Base-by-base conservation (phyloP, 305 asterid species). In the Fraxinus baroniana region DNA sequence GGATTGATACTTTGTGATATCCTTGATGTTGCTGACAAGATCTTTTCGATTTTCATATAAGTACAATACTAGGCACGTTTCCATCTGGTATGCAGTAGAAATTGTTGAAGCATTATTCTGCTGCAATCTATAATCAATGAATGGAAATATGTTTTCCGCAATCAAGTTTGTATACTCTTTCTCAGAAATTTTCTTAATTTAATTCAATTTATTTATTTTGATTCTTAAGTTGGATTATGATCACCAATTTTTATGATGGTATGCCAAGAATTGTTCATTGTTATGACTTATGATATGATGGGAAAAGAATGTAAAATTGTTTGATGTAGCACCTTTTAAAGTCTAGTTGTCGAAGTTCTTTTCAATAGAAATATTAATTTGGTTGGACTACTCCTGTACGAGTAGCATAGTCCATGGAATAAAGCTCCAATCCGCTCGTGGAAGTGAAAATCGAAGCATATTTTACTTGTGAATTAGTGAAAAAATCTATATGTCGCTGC, bases 11-110 rank as follows among this genome's bases (percentile, higher is more conserved):
- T 60, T 20, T 74, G 20, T 77, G 80, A 70, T 83, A 70, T 76
- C 49, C 87, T 28, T 83, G 85, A 80, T 79, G 86, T 88, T 86
- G 90, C 87, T 82, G 81, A 87, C 78, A 74, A 80, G 36, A 73
- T 81, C 44, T 68, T 62, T 22, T 52, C 71, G 41, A 30, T 81
- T 80, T 81, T 78, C 15, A 9, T 64, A 55, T 12, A 24, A 12
- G 37, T 7, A 26, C 35, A 18, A 64, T 68, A 70, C 33, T 77
- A 9, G 62, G 71, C 55, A 36, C 74, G 41, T 72, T 30, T 66
- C 17, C 81, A 2, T n/a, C 78, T 49, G 18, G 20, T n/a, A 4
- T 4, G 66, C 66, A 26, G 73, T 79, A 32, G 46, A 72, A 70
- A 62, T 66, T 55, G 35, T 73, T 73, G 18, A 78, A 74, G 37